Evolutionary conservation across 2,329 filamentous ascomycete species (phyloP).

Genomic region (Myriosclerotinia curreyana): DNA sequence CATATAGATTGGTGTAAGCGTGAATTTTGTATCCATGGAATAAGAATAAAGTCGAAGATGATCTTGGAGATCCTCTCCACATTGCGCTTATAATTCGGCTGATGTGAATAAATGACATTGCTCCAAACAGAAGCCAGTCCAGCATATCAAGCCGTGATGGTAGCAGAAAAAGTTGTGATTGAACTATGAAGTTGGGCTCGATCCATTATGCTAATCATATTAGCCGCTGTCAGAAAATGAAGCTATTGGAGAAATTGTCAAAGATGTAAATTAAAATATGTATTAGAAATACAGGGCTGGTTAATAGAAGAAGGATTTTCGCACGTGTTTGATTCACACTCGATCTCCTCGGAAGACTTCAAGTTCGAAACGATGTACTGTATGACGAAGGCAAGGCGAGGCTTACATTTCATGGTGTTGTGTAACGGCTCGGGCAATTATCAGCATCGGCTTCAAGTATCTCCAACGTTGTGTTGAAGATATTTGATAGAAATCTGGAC

Average conservation of each 20-base stretch:
- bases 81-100: neutral
- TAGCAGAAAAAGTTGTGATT: neutral
- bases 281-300: neutral
- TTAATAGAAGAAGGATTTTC: neutral
- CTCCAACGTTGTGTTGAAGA: slow-evolving; percentile 17
- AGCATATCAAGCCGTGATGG: slow-evolving; percentile 1
- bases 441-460: slow-evolving; percentile 11
- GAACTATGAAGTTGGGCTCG: neutral
- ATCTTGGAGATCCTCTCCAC: slow-evolving; percentile 16
- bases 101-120: neutral
- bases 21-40: neutral
- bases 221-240: slow-evolving; percentile 14
- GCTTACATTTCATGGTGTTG: slow-evolving; percentile 5
- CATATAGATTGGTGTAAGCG: neutral
- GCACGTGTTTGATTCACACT: slow-evolving; percentile 2
- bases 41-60: neutral
- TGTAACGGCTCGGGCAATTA: slow-evolving; percentile 18
- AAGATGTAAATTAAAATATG: neutral
- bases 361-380: neutral
- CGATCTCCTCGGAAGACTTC: neutral
- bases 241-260: slow-evolving; percentile 1
- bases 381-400: neutral
- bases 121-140: neutral
- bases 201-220: neutral
- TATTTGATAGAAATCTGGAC: neutral